Evolutionary conservation across 192 early-diverging fungal genomes (phyloP), one percentile per base, ranked within the genome.

Genomic region (Powellomyces hirtus): DNA sequence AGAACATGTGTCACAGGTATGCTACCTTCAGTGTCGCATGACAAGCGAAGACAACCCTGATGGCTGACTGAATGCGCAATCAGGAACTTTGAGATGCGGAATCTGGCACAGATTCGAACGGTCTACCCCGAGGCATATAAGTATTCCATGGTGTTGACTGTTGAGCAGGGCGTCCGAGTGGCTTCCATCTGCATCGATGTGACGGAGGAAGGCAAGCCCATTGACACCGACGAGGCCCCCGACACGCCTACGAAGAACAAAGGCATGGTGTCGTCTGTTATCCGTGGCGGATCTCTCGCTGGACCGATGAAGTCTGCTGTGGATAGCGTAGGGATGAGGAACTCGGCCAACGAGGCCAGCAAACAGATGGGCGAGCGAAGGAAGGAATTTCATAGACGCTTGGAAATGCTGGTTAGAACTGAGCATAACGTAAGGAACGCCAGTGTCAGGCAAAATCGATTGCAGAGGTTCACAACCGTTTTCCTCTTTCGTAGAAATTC

Each of bases 91-190:
- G 75, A 75, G 31, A 67, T 81, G 68, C 22, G 37, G 14, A 72
- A 82, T 53, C 66, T 88, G 49, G 82, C 74, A 22, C 82, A 86
- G 67, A 81, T 88, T 34, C 59, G 78, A 1, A 70, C 78, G 0
- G 58, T 88, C 1, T 84, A 73, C 42, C 84, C 84, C 4, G 79
- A 80, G 18, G 62, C 79, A 6, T 88, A 86, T 65, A 57, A 29
- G 6, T 64, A 66, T 50, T 57, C 60, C n/a, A 14, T 18, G 31
- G 40, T 71, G 13, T 38, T 33, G 40, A 68, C 60, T n/a, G 40
- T 63, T 6, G 58, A 46, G 16, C 37, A 49, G 38, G 71, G 57
- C 22, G 56, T 64, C 7, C 37, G 56, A 4, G 45, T 72, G 24
- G 14, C 57, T 33, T 65, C 64, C 35, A 56, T 66, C 33, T 45